Conservation (phyloP, 2,329 filamentous ascomycete genomes). For the Sarocladiaceae sp. region DNA sequence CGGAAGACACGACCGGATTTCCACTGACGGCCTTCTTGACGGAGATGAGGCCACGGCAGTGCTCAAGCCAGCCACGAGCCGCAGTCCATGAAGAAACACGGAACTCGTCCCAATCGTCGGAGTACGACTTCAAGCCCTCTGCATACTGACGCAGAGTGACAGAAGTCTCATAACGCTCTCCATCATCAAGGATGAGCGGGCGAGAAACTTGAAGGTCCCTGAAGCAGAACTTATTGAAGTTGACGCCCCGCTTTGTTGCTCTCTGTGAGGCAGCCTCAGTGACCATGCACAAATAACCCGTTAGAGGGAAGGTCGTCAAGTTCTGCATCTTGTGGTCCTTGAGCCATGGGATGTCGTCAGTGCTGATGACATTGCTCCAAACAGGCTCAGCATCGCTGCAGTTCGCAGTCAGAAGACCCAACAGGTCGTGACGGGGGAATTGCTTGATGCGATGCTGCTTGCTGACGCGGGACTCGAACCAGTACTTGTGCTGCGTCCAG, state of each 20-base stretch:
- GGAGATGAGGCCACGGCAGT: conserved; percentile 50
- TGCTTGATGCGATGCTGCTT: conserved; percentile 36
- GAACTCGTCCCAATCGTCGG: conserved; percentile 52
- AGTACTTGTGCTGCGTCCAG: conserved; percentile 44
- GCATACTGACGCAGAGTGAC: conserved; percentile 21
- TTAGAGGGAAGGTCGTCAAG: conserved; percentile 50
- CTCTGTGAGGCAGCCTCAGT: conserved; percentile 40
- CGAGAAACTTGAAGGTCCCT: conserved; percentile 15
- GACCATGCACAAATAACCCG: conserved; percentile 49
- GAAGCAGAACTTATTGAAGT: conserved; percentile 14
- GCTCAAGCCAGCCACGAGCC: conserved; percentile 51
- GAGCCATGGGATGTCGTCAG: conserved; percentile 52
- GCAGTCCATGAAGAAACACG: conserved; percentile 49
- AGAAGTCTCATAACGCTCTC: conserved; percentile 19
- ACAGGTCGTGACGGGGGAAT: conserved; percentile 38
- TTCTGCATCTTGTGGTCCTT: conserved; percentile 56
- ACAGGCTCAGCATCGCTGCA: conserved; percentile 41
- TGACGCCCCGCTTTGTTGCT: conserved; percentile 19
- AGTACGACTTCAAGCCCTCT: conserved; percentile 24
- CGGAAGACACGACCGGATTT: conserved; percentile 18
- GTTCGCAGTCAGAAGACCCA: conserved; percentile 40
- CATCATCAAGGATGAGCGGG: conserved; percentile 21
- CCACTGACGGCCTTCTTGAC: conserved; percentile 19
- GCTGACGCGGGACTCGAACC: conserved; percentile 42
- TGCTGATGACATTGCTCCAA: conserved; percentile 44